Percentiles rank a stretch among this genome's conserved stretches.
phyloP scores from a whole-genome alignment of 1,284 basidiomycete species.

The Tilletia indica region DNA sequence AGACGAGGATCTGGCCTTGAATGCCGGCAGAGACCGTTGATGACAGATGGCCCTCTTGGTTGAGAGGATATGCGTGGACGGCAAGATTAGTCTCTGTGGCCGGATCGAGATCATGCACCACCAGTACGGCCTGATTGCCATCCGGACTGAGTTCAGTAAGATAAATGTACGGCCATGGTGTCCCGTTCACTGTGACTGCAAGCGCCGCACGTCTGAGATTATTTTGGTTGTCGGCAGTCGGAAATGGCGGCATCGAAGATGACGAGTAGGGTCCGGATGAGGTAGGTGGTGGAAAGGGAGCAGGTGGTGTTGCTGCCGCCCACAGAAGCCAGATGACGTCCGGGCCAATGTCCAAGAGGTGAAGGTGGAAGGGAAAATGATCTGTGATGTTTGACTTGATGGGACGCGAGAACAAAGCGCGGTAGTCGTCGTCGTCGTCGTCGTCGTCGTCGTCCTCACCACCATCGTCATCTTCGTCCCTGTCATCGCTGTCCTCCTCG shows the following conservation, averaged over 20 bases:
- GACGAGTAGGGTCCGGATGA: too few species aligned
- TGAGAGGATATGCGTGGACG: not conserved
- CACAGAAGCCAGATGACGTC: slow-evolving; percentile 13
- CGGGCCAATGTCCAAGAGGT: not conserved
- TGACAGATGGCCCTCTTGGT: not conserved
- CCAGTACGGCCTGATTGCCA: slow-evolving; percentile 7
- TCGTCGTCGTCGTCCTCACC: not conserved
- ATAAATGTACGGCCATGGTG: not conserved
- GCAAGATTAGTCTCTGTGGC: not conserved
- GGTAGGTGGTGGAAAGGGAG: not conserved
- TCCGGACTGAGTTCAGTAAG: slow-evolving; percentile 8
- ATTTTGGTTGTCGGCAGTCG: not conserved
- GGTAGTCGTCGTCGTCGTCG: not conserved
- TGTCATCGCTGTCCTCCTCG: not conserved
- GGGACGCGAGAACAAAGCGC: not conserved
- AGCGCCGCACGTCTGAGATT: not conserved
- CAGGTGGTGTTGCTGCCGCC: not conserved
- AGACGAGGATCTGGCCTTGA: slow-evolving; percentile 4
- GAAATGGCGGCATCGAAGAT: not conserved
- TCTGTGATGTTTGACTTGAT: slow-evolving; percentile 13
- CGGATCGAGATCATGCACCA: slow-evolving; percentile 1
- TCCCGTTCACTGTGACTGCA: not conserved
- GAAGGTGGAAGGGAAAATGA: slow-evolving; percentile 8
- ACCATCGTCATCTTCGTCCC: not conserved
- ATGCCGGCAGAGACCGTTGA: not conserved